Evolutionary conservation across 768 basidiomycete species (phyloP), one percentile per base, ranked within the genome.

Genomic region (Heimioporus sp.): DNA sequence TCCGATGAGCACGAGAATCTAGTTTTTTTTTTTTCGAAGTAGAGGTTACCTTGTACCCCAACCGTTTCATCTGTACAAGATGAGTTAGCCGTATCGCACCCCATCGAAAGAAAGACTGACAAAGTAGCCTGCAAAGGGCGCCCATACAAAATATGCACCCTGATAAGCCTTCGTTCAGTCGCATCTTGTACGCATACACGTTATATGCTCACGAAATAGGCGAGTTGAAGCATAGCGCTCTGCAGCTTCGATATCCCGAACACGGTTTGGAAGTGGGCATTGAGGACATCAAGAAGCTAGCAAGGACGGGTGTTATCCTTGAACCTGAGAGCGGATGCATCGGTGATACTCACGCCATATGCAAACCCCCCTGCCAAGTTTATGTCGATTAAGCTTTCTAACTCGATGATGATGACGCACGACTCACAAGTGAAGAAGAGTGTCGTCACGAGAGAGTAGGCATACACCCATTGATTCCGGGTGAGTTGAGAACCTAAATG

Each of bases 191-290:
- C 24, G 2, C 3, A 3, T 15, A 36, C n/a, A 8, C 20, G 35
- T 45, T n/a, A n/a, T 20, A 43, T 35, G 57, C 76, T 58, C 53
- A 80, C 78, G 60, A 86, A 86, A 63, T 87, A 89, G 5, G 86
- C 85, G 20, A 88, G 73, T 58, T 90, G 87, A 50, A 91, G 75
- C 55, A 88, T 74, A 7, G 88, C 87, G 48, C 86, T 87, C 68
- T 87, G 81, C 24, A 85, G 74, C 65, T 85, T 87, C 36, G 73
- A 70, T 64, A 91, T 86, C 11, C 74, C 73, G 62, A 90, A 86
- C 36, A 87, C 78, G 3, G 67, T 66, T 71, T 88, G 87, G 70
- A 90, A 90, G 70, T 90, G 87, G 43, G 85, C 80, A 60, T 84
- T 84, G 53, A 84, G 73, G 48, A 84, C 83, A 61, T 85, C 83